Percentiles rank a stretch among this genome's conserved stretches.
Evolutionary conservation across 2,329 filamentous ascomycete genomes (phyloP).

Genomic region (Aspergillus sp.): DNA sequence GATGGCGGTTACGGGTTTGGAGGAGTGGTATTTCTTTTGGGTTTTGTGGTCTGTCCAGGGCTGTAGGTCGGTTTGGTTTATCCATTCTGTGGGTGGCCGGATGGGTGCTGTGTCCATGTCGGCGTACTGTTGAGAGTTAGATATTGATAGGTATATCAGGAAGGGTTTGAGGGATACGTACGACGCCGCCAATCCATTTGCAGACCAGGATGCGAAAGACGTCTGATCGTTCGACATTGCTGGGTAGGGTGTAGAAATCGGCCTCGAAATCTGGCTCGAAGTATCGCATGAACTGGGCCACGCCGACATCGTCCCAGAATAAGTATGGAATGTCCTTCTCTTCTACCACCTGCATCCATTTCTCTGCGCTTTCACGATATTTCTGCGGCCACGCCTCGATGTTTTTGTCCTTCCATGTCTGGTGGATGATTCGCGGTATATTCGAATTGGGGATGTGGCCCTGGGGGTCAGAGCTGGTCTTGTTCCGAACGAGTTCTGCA

Average conservation of each 20-base stretch:
- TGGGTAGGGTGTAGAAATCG: constrained; percentile 22
- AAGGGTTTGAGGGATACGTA: not conserved
- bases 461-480: constrained; percentile 11
- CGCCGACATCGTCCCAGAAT: constrained; percentile 35
- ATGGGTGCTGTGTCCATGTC: constrained; percentile 35
- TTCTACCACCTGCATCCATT: constrained; percentile 27
- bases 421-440: constrained; percentile 35
- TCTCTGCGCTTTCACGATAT: constrained; percentile 26
- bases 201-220: constrained; percentile 34
- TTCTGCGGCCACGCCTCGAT: constrained; percentile 27
- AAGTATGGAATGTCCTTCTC: constrained; percentile 31
- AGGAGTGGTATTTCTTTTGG: constrained; percentile 18
- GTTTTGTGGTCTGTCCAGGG: constrained; percentile 30
- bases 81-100: constrained; percentile 27
- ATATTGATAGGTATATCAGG: too few species aligned
- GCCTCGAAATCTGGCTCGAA: constrained; percentile 26
- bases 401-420: constrained; percentile 32
- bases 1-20: constrained; percentile 23
- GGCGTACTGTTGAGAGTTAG: constrained; percentile 24
- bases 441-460: constrained; percentile 22
- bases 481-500: constrained; percentile 24
- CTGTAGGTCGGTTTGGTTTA: constrained; percentile 23
- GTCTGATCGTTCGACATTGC: constrained; percentile 31
- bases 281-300: constrained; percentile 25
- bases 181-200: constrained; percentile 27